phyloP scores from a whole-genome alignment of 2,329 filamentous ascomycete species.

The Calonectria leucothoes region DNA sequence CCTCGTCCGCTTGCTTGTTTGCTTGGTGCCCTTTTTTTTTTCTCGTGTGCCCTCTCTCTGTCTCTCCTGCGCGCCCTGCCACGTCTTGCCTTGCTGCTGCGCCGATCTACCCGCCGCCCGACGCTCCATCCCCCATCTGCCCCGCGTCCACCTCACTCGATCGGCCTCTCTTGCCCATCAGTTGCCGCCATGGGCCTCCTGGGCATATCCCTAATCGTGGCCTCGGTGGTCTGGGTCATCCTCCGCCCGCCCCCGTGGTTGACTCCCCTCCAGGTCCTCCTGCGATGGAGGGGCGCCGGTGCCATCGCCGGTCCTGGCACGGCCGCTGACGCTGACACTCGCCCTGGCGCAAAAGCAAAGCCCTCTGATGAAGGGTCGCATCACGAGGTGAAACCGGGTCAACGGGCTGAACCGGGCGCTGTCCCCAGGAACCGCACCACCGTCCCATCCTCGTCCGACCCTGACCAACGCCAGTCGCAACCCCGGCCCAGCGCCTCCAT shows the following conservation, averaged over 20 bases:
- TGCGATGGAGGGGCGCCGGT: constrained; percentile 36
- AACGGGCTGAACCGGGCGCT: constrained; percentile 39
- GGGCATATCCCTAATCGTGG: constrained; percentile 71
- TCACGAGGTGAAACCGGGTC: constrained; percentile 40
- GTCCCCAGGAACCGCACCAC: constrained; percentile 32
- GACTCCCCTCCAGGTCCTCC: constrained; percentile 39
- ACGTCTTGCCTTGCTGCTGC: constrained; percentile 11
- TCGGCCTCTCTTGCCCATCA: constrained; percentile 1
- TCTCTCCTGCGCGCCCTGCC: too few relatives aligned
- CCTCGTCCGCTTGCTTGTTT: too few relatives aligned
- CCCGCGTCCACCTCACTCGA: constrained; percentile 10
- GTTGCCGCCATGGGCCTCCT: constrained; percentile 63
- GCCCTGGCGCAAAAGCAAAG: constrained; percentile 20
- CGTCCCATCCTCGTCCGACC: constrained; percentile 27
- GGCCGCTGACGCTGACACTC: constrained; percentile 18
- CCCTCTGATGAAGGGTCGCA: constrained; percentile 23
- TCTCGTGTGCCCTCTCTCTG: background rate
- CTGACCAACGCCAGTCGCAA: constrained; percentile 13
- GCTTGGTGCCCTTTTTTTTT: constrained; percentile 30
- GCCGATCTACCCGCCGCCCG: constrained; percentile 7
- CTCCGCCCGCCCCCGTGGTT: constrained; percentile 65
- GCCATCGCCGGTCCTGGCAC: constrained; percentile 20
- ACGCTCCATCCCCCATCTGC: constrained; percentile 15
- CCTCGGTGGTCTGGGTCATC: constrained; percentile 68
- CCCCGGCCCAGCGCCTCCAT: constrained; percentile 12